Conservation (phyloP, 1,284 basidiomycete species). For the Ceratobasidium sp. region DNA sequence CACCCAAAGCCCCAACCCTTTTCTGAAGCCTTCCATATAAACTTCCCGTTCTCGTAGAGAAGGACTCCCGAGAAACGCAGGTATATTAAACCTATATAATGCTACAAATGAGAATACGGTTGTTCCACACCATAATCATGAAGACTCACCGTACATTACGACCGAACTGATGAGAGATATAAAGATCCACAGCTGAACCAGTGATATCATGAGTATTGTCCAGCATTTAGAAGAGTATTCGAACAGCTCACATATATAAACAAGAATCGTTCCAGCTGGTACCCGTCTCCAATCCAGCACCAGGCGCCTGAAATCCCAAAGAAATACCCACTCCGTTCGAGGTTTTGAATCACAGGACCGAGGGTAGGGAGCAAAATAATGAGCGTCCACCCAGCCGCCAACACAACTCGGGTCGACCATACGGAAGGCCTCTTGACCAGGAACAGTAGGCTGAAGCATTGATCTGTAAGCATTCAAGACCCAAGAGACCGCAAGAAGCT, state of each 20-base stretch:
- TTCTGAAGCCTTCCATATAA: not conserved
- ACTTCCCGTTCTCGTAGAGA: not conserved
- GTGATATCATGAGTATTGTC: not conserved
- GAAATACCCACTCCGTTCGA: constrained; percentile 17
- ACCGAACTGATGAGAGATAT: constrained; percentile 10
- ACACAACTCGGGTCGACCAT: not conserved
- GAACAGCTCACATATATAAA: constrained; percentile 22
- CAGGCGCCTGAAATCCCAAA: constrained; percentile 36
- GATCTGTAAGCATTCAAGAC: too few relatives aligned
- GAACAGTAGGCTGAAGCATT: constrained; percentile 12
- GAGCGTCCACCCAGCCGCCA: constrained; percentile 25
- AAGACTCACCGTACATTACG: constrained; percentile 22
- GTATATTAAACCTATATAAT: constrained; percentile 17
- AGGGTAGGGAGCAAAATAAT: constrained; percentile 30
- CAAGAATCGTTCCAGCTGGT: constrained; percentile 27
- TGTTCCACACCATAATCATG: too few relatives aligned
- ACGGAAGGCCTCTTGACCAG: constrained; percentile 18
- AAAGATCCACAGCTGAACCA: constrained; percentile 32
- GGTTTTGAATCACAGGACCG: constrained; percentile 24
- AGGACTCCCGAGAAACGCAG: constrained; percentile 15
- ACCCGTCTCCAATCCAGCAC: constrained; percentile 35
- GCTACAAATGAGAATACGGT: not conserved
- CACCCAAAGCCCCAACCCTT: constrained; percentile 18
- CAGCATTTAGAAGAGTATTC: not conserved
- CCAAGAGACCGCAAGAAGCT: too few relatives aligned